Base-by-base conservation (phyloP, 306 rosid species). In the Cicer arietinum region DNA sequence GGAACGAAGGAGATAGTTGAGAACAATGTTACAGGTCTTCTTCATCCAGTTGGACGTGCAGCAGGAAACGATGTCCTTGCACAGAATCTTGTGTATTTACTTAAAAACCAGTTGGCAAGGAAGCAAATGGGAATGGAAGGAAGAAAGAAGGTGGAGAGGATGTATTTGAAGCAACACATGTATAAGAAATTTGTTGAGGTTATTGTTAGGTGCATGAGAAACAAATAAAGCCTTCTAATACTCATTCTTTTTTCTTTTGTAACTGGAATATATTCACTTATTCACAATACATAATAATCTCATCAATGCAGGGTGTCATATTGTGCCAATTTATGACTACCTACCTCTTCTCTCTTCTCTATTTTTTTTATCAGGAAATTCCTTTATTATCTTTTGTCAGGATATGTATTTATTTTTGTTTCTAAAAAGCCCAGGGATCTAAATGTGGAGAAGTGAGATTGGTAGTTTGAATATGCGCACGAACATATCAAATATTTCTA, bases 81-180 rank as follows among this genome's bases (percentile, higher is more conserved):
- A 0, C 77, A 82, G 65, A 92, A 92, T 70, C 81, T 94, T 40
- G 60, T 20, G 83, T 86, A 87, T 86, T 83, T 92, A 69, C 91
- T 94, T 10, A 81, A 88, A 77, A 89, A 83, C 73, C 91, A 85
- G 67, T 75, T 41, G 57, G 84, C 73, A 3, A 87, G 99, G 86
- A 84, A 83, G 85, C 80, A 90, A 73, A 93, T 90, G 98, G 96
- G 95, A 35, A 41, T 63, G 58, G 90, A 90, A 90, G 89, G 96
- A 74, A 88, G 88, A 69, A 86, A 86, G 77, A 94, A 89, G 82
- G 99, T 93, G 51, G 71, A 90, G 85, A 81, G 52, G 71, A 85
- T 88, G 95, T 90, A 90, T 85, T 71, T 93, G 83, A 93, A 90
- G 89, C 85, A 83, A 79, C 96, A 90, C 83, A 90, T 93, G 98